Conservation (phyloP, 78 protist species). For the Trichosphaerium sp. region DNA sequence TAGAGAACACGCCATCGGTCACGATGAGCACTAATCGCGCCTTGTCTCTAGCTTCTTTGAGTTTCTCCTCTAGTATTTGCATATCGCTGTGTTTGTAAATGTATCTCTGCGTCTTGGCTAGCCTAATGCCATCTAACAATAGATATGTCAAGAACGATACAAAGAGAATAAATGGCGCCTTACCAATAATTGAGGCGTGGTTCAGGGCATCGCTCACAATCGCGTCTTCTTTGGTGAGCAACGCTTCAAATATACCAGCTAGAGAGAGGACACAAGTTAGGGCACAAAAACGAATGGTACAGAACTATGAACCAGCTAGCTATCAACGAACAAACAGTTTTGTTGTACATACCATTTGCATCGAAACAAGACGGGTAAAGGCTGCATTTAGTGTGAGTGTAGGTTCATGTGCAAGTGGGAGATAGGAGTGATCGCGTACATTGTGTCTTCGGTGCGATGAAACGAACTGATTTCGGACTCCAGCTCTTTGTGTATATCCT, state of each 20-base stretch:
- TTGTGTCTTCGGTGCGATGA: constrained; percentile 53
- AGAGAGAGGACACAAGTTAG: no score
- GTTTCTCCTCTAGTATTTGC: constrained; percentile 33
- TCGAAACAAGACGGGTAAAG: constrained; percentile 66
- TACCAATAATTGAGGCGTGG: constrained; percentile 72
- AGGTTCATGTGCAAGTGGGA: no score
- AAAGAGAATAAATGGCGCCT: no score
- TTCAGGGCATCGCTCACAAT: constrained; percentile 57
- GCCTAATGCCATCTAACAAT: constrained; percentile 76
- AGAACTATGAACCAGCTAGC: no score
- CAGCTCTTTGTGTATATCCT: constrained; percentile 58
- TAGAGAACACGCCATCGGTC: constrained; percentile 73
- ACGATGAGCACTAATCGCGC: constrained; percentile 16
- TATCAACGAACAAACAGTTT: no score
- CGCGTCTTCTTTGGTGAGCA: constrained; percentile 50
- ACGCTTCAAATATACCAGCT: constrained; percentile 66
- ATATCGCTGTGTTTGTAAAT: constrained; percentile 45
- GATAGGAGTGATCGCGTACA: no score
- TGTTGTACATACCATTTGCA: no score
- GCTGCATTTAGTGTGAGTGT: no score
- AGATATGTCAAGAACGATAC: no score
- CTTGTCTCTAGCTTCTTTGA: constrained; percentile 15
- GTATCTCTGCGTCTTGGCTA: constrained; percentile 28
- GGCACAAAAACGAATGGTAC: no score
- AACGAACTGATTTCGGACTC: constrained; percentile 32